Conservation (phyloP, 371 early-diverging fungal genomes). For the Phascolomyces articulosus region DNA sequence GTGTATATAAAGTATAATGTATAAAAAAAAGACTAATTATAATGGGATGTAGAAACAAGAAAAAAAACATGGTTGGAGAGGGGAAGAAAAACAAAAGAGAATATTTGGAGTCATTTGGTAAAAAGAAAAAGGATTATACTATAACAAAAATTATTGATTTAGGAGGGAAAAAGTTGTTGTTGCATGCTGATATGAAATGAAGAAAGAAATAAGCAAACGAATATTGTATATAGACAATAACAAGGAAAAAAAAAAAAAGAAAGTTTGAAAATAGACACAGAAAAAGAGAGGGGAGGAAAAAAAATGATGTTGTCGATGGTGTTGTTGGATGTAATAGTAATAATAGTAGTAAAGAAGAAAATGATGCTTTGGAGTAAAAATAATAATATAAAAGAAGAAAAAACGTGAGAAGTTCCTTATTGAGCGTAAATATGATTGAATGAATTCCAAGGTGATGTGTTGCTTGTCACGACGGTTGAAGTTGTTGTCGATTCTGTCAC, state of each 20-base stretch:
- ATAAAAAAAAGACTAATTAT: background rate
- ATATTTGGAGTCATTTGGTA: background rate
- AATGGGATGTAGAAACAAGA: too few relatives aligned
- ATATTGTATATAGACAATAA: background rate
- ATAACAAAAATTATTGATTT: background rate
- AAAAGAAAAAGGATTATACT: background rate
- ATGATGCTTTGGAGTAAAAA: background rate
- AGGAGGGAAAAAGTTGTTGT: too few relatives aligned
- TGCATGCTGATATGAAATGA: background rate
- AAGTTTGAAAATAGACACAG: too few relatives aligned
- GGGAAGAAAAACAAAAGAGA: background rate
- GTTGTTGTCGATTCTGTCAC: background rate
- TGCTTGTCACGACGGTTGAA: background rate
- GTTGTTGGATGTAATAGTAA: too few relatives aligned
- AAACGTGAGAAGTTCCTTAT: background rate
- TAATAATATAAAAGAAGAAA: background rate
- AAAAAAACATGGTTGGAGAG: background rate
- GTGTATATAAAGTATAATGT: too few relatives aligned
- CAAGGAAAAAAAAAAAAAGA: background rate
- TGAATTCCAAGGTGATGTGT: conserved; percentile 5
- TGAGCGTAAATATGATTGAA: conserved; percentile 13
- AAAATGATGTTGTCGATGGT: too few relatives aligned
- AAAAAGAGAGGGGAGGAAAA: background rate
- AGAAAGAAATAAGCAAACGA: background rate
- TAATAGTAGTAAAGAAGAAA: background rate